A percentile compares a stretch with the other conserved stretches of the same genome.
Evolutionary conservation across 2,329 filamentous ascomycete species (phyloP).

Genomic region (Cladosporium cucumerinum): DNA sequence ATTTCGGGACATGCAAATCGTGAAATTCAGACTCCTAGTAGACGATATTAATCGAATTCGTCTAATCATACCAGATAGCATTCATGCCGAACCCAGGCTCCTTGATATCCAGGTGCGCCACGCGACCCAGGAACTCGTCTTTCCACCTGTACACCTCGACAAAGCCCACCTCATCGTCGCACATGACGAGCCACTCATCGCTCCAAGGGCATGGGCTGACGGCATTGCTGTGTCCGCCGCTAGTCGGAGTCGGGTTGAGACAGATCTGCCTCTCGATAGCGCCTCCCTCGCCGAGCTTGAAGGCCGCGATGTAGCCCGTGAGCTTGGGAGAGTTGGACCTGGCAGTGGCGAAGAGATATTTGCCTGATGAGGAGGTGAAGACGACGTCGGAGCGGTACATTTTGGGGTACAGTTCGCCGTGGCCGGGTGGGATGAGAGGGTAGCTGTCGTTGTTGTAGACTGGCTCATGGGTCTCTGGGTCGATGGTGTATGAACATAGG

Average conservation of each 20-base stretch:
- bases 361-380: slow-evolving; percentile 63
- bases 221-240: slow-evolving; percentile 83
- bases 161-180: slow-evolving; percentile 83
- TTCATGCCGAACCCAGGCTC: slow-evolving; percentile 96
- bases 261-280: slow-evolving; percentile 74
- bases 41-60: not conserved
- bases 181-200: slow-evolving; percentile 86
- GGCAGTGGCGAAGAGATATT: slow-evolving; percentile 81
- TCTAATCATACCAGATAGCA: slow-evolving; percentile 84
- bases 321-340: slow-evolving; percentile 71
- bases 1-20: not conserved
- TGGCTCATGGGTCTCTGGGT: slow-evolving; percentile 68
- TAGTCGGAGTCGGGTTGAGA: slow-evolving; percentile 79
- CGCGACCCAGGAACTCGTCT: slow-evolving; percentile 73
- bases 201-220: slow-evolving; percentile 80
- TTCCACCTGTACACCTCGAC: slow-evolving; percentile 85
- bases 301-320: slow-evolving; percentile 79
- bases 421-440: slow-evolving; percentile 75
- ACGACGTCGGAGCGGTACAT: slow-evolving; percentile 87
- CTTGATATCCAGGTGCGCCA: slow-evolving; percentile 71
- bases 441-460: slow-evolving; percentile 74
- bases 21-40: not conserved
- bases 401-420: slow-evolving; percentile 50
- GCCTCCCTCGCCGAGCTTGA: slow-evolving; percentile 64
- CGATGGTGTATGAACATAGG: slow-evolving; percentile 76